Evolutionary conservation across 495 filamentous ascomycete genomes (phyloP).

Genomic region (Aspergillus ellipticus): DNA sequence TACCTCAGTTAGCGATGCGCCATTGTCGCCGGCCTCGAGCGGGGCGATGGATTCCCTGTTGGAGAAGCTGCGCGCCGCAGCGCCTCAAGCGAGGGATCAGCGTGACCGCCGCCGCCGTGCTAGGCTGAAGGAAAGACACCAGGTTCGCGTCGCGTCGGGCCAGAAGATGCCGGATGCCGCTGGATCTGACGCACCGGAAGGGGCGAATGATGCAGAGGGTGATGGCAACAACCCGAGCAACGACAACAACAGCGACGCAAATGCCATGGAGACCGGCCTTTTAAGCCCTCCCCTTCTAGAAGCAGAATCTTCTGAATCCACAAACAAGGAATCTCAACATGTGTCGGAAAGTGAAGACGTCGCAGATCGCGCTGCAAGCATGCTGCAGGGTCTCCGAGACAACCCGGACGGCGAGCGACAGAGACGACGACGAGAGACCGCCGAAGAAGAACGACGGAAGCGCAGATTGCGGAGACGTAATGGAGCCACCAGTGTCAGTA

Average conservation of each 20-base stretch:
- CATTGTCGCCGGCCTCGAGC: slow-evolving; percentile 67
- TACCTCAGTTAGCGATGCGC: slow-evolving; percentile 38
- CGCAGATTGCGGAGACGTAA: slow-evolving; percentile 58
- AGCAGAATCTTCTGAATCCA: slow-evolving; percentile 35
- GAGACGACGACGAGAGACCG: slow-evolving; percentile 61
- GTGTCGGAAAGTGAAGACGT: slow-evolving; percentile 67
- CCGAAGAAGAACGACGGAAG: slow-evolving; percentile 64
- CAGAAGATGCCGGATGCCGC: slow-evolving; percentile 72
- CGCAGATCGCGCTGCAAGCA: slow-evolving; percentile 74
- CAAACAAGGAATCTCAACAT: slow-evolving; percentile 32
- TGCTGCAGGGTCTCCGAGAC: slow-evolving; percentile 76
- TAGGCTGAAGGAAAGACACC: slow-evolving; percentile 82
- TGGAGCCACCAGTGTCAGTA: slow-evolving; percentile 40
- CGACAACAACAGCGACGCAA: slow-evolving; percentile 20
- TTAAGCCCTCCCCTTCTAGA: slow-evolving; percentile 36
- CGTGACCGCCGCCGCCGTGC: slow-evolving; percentile 84
- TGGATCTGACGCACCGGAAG: slow-evolving; percentile 40
- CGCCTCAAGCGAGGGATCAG: slow-evolving; percentile 81
- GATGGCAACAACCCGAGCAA: slow-evolving; percentile 19
- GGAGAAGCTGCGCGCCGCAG: slow-evolving; percentile 90
- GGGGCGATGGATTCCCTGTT: slow-evolving; percentile 97
- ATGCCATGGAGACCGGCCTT: slow-evolving; percentile 29
- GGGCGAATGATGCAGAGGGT: slow-evolving; percentile 20
- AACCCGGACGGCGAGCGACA: slow-evolving; percentile 56
- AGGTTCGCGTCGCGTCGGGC: slow-evolving; percentile 85